These are phyloP conservation scores for Penicillium digitatum DNA, from an alignment of 2,329 filamentous ascomycete genomes.

Conservation along the genomic window DNA sequence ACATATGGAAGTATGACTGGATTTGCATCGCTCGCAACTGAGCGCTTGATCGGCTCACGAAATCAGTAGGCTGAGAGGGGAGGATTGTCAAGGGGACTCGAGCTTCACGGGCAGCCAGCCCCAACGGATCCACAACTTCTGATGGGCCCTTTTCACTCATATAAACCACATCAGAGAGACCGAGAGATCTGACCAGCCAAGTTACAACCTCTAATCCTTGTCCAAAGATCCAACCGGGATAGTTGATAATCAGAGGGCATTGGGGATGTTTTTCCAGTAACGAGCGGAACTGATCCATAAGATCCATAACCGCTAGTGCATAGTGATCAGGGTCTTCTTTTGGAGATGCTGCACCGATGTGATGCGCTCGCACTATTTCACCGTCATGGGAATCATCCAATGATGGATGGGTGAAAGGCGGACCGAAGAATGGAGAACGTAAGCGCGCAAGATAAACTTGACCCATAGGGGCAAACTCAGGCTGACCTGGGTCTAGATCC, in stretches of 20 bases:
- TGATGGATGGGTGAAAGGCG: conserved; percentile 53
- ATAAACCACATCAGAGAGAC: conserved; percentile 52
- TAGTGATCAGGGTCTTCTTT: conserved; percentile 58
- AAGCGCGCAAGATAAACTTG: conserved; percentile 56
- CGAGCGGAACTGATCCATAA: conserved; percentile 48
- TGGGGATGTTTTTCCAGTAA: conserved; percentile 40
- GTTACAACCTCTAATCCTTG: conserved; percentile 49
- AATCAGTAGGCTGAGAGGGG: conserved; percentile 44
- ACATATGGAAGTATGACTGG: conserved; percentile 58
- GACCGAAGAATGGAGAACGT: conserved; percentile 51
- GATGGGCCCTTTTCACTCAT: conserved; percentile 49
- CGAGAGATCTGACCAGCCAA: conserved; percentile 45
- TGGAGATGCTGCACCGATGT: conserved; percentile 52
- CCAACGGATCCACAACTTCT: conserved; percentile 43
- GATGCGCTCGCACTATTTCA: conserved; percentile 49
- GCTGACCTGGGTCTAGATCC: conserved; percentile 57
- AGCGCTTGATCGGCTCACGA: conserved; percentile 46
- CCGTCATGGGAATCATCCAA: conserved; percentile 34
- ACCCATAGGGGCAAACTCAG: conserved; percentile 57
- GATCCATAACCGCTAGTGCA: conserved; percentile 49
- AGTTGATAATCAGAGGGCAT: conserved; percentile 55
- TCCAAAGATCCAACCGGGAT: conserved; percentile 54
- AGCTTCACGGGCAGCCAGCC: conserved; percentile 37
- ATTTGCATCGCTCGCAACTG: conserved; percentile 57
- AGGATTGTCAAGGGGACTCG: conserved; percentile 44